Conservation (phyloP, 306 rosid genomes). For the Vachellia collinsii region DNA sequence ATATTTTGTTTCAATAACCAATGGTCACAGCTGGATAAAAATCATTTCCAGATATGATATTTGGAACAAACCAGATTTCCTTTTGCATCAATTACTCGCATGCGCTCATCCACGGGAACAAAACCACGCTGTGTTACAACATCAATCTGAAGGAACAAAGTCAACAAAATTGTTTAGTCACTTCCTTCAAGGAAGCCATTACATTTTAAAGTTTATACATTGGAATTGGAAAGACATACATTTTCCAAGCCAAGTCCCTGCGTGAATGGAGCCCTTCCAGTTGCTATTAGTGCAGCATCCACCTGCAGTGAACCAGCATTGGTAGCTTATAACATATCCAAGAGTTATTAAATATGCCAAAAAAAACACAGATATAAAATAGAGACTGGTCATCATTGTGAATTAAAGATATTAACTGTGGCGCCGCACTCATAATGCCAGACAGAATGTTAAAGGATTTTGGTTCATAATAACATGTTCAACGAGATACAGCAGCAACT, state of each 20-base stretch:
- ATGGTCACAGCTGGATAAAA: conserved; percentile 13
- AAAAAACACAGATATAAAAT: background rate
- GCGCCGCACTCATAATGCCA: background rate
- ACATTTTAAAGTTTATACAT: conserved; percentile 35
- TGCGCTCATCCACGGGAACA: conserved; percentile 97
- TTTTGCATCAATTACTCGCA: conserved; percentile 81
- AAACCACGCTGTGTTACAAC: conserved; percentile 95
- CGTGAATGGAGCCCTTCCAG: conserved; percentile 98
- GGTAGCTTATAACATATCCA: conserved; percentile 30
- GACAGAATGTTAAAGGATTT: conserved; percentile 12
- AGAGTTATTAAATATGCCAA: conserved; percentile 20
- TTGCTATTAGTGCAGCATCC: conserved; percentile 96
- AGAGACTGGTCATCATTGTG: background rate
- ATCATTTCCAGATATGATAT: conserved; percentile 31
- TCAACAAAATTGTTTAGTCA: conserved; percentile 17
- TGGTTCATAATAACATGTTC: conserved; percentile 17
- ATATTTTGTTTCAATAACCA: conserved; percentile 41
- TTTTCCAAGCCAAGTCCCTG: conserved; percentile 96
- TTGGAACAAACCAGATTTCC: conserved; percentile 74
- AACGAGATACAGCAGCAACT: background rate
- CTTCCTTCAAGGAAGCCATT: conserved; percentile 11
- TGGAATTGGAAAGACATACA: conserved; percentile 55
- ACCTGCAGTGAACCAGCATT: conserved; percentile 62
- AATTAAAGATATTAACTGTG: conserved; percentile 7
- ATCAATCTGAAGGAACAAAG: conserved; percentile 66